Conservation (phyloP, 2,329 filamentous ascomycete species). For the Alternaria arborescens region DNA sequence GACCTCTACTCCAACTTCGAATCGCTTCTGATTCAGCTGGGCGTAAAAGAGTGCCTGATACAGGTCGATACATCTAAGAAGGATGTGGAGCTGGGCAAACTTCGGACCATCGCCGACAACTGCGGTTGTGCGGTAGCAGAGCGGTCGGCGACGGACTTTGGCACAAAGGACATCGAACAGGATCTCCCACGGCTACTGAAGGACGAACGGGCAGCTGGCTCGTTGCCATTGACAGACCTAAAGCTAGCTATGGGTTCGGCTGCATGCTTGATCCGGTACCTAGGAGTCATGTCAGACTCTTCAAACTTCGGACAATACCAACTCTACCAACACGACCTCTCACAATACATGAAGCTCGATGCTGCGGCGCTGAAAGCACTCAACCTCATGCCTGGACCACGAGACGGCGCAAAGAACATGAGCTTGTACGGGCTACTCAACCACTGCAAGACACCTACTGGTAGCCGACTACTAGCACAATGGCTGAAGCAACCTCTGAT, state of each 20-base stretch:
- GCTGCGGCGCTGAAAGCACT: slow-evolving; percentile 91
- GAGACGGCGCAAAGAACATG: slow-evolving; percentile 97
- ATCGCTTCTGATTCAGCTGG: slow-evolving; percentile 92
- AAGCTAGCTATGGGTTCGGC: slow-evolving; percentile 97
- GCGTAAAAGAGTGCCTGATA: slow-evolving; percentile 92
- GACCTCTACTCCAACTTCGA: slow-evolving; percentile 98
- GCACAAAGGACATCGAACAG: slow-evolving; percentile 91
- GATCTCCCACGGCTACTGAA: slow-evolving; percentile 87
- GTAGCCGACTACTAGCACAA: slow-evolving; percentile 87
- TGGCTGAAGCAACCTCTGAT: slow-evolving; percentile 99
- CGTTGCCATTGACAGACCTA: slow-evolving; percentile 87
- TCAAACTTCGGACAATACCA: slow-evolving; percentile 98
- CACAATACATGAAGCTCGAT: slow-evolving; percentile 98
- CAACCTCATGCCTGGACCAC: slow-evolving; percentile 94
- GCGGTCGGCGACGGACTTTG: slow-evolving; percentile 78
- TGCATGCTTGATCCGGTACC: slow-evolving; percentile 91
- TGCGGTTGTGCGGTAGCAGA: slow-evolving; percentile 92
- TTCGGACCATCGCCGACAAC: slow-evolving; percentile 87
- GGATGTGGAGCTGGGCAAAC: slow-evolving; percentile 86
- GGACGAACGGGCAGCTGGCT: slow-evolving; percentile 79
- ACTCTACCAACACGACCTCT: slow-evolving; percentile 94
- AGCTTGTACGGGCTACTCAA: slow-evolving; percentile 93
- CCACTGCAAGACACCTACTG: slow-evolving; percentile 96
- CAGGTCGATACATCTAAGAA: slow-evolving; percentile 80
- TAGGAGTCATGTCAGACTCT: slow-evolving; percentile 86